A percentile compares a stretch with the other conserved stretches of the same genome.
phyloP scores from a whole-genome alignment of 2,329 filamentous ascomycete genomes.

The Talaromyces funiculosus region DNA sequence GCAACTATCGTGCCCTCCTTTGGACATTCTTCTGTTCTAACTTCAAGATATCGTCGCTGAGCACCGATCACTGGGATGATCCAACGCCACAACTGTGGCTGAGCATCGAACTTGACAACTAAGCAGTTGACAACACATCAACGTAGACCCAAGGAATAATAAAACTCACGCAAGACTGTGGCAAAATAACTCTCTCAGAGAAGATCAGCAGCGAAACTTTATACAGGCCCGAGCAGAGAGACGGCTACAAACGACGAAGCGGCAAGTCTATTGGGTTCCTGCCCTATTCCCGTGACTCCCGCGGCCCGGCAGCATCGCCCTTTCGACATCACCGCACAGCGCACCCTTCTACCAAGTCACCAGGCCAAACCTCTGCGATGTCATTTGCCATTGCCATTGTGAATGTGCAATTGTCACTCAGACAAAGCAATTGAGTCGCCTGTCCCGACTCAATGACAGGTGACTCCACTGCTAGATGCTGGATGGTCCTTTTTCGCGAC shows the following conservation, averaged over 20 bases:
- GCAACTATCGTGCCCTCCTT: not conserved
- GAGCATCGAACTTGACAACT: constrained; percentile 1
- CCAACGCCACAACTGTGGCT: constrained; percentile 12
- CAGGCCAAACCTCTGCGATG: not conserved
- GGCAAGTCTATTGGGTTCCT: not conserved
- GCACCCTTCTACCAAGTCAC: not conserved
- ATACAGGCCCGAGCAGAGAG: not conserved
- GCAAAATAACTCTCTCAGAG: not conserved
- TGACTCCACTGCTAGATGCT: constrained; percentile 16
- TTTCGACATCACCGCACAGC: constrained; percentile 4
- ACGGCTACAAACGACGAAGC: not conserved
- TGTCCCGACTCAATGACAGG: constrained; percentile 11
- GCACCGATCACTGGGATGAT: not conserved
- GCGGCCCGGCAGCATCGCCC: not conserved
- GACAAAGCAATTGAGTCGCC: constrained; percentile 13
- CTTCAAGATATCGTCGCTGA: not conserved
- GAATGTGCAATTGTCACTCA: constrained; percentile 4
- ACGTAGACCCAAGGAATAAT: not conserved
- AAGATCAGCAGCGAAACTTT: not conserved
- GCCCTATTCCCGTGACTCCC: not conserved
- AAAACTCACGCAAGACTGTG: not conserved
- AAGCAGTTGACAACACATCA: constrained; percentile 9
- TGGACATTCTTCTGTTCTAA: not conserved
- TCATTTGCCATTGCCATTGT: not conserved
- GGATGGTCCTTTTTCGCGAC: constrained; percentile 2